Percentiles rank a stretch among this genome's conserved stretches.
Conservation (phyloP, 495 filamentous ascomycete species). For the Astrocystis sublimbata region DNA sequence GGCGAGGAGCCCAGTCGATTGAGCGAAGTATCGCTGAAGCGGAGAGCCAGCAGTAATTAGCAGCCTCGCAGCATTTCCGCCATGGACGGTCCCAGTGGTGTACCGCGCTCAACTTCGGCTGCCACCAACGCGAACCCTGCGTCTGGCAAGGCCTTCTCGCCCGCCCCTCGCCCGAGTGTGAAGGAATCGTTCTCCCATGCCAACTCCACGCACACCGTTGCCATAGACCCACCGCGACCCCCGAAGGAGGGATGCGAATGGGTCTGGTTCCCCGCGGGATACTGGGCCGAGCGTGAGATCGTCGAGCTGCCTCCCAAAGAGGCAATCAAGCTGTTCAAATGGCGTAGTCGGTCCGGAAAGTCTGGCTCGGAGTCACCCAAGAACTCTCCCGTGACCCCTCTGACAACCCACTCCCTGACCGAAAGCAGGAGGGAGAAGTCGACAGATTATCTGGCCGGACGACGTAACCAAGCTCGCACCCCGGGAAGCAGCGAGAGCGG, state of each 20-base stretch:
- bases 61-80: conserved; percentile 26
- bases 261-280: conserved; percentile 59
- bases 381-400: conserved; percentile 21
- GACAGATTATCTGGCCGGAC: conserved; percentile 28
- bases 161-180: conserved; percentile 2
- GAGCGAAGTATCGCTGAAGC: conserved; percentile 23
- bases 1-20: conserved; percentile 21
- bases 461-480: conserved; percentile 20
- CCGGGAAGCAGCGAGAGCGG: conserved; percentile 30
- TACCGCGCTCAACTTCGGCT: conserved; percentile 22
- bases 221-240: conserved; percentile 50
- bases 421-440: conserved; percentile 31
- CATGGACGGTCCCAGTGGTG: conserved; percentile 31
- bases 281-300: conserved; percentile 54
- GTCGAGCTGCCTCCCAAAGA: conserved; percentile 30
- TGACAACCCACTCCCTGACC: conserved; percentile 34
- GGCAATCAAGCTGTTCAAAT: conserved; percentile 35
- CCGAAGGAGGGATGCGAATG: conserved; percentile 52
- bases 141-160: not conserved
- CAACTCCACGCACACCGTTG: conserved; percentile 10
- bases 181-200: conserved; percentile 21
- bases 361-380: conserved; percentile 30
- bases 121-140: conserved; percentile 11
- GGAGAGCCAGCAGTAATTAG: conserved; percentile 22
- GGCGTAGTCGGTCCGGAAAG: conserved; percentile 40